Evolutionary conservation across 352 stramenopile genomes (phyloP), one percentile per base, ranked within the genome.

Genomic region (Blastocystis sp.): DNA sequence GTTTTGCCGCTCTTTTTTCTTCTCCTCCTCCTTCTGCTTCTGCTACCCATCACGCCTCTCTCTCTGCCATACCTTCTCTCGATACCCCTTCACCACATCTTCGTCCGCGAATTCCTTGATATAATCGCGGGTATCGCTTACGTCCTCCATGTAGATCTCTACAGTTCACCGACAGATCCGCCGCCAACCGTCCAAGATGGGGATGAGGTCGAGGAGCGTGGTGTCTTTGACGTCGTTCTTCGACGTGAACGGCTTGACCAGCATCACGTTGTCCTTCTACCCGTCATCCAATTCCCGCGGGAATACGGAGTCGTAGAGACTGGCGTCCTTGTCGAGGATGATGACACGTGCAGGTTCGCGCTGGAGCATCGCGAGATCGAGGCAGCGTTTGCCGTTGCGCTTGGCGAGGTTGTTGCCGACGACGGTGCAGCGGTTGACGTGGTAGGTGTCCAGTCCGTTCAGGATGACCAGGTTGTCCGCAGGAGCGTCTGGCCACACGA

Each of bases 231-330:
- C 23, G 23, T 43, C 15, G 9, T 50, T 11, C n/a, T 23, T 23
- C 2, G 41, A 55, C 41, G 56, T 59, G 68, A 79, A 79, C 50
- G 34, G 34, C 68, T 79, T 79, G 20, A 79, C 68, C 7, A 79
- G 41, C 68, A 79, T 15, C 68, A 79, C 68, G 50, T 79, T 79
- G 23, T 79, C 68, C 8, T 11, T 15, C 68, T 79, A 68, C 20
- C 11, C n/a, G 9, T 15, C 59, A 68, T 29, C 11, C 59, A 23
- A 23, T 39, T 26, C 59, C 20, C 59, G 59, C 59, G 20, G 20
- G 11, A 29, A 3, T 37, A 68, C 59, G 20, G 23, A 47, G 23
- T 79, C 41, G 50, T 59, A 55, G 1, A 43, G 15, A 34, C 9
- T 61, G 26, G 47, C 6, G 50, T 79, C 47, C 26, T 79, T 43